Evolutionary conservation across 2,329 filamentous ascomycete genomes (phyloP).

Genomic region (Ascochyta lentis): DNA sequence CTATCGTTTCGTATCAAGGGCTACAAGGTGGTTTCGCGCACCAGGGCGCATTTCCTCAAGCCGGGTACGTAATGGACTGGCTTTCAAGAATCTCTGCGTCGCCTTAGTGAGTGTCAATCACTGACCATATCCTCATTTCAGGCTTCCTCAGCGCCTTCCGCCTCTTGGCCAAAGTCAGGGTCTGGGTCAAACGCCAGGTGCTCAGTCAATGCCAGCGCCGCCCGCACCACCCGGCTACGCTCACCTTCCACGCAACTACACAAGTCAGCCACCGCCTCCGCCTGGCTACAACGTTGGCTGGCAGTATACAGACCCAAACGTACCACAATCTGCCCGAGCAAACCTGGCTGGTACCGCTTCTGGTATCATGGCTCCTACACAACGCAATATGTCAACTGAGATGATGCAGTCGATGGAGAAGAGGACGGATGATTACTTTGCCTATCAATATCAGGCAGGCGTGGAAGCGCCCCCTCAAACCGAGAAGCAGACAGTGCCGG

Average conservation of each 20-base stretch:
- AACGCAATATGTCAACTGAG: conserved; percentile 18
- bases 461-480: conserved; percentile 19
- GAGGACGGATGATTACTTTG: conserved; percentile 24
- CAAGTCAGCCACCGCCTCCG: conserved; percentile 18
- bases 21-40: conserved; percentile 20
- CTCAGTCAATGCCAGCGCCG: conserved; percentile 16
- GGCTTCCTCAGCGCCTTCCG: conserved; percentile 26
- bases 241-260: conserved; percentile 17
- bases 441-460: conserved; percentile 25
- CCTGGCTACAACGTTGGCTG: conserved; percentile 23
- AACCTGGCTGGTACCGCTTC: neutral
- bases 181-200: neutral
- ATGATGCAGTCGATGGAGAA: conserved; percentile 21
- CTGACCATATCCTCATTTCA: neutral
- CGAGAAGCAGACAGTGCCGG: conserved; percentile 27
- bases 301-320: conserved; percentile 25
- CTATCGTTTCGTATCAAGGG: conserved; percentile 26
- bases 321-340: conserved; percentile 9
- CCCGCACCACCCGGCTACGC: conserved; percentile 19
- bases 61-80: neutral
- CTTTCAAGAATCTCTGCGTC: neutral
- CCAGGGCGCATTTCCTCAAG: conserved; percentile 19
- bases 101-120: neutral
- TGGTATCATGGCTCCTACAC: conserved; percentile 20
- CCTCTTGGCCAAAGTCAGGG: conserved; percentile 25